Percentiles rank a stretch among this genome's conserved stretches.
phyloP scores from a whole-genome alignment of 2,329 filamentous ascomycete genomes.

The Sporothrix brasiliensis region DNA sequence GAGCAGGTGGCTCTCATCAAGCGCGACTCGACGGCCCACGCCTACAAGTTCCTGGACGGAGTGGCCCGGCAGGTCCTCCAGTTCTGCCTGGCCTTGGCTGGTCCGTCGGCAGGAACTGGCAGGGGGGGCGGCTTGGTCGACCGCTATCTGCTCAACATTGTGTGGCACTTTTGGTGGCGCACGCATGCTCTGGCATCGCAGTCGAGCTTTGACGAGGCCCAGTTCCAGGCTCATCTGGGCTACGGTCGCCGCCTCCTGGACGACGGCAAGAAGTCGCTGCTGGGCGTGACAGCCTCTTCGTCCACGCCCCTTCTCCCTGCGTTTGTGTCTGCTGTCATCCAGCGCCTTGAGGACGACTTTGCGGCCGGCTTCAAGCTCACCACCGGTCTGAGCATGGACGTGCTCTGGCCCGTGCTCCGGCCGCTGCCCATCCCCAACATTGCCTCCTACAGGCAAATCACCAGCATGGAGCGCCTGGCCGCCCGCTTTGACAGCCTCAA shows the following conservation, averaged over 20 bases:
- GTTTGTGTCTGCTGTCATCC: conserved; percentile 48
- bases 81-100: conserved; percentile 12
- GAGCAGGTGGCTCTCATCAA: conserved; percentile 58
- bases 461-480: conserved; percentile 60
- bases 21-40: conserved; percentile 62
- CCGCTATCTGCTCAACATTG: conserved; percentile 42
- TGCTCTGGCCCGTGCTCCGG: conserved; percentile 72
- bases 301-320: conserved; percentile 36
- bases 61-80: conserved; percentile 46
- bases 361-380: conserved; percentile 70
- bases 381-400: conserved; percentile 78
- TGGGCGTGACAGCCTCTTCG: background rate
- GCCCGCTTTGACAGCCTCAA: conserved; percentile 62
- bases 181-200: conserved; percentile 54
- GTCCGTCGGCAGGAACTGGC: too few relatives aligned
- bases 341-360: conserved; percentile 60
- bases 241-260: conserved; percentile 50
- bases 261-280: background rate
- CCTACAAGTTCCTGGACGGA: conserved; percentile 55
- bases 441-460: conserved; percentile 50
- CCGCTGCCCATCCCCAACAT: conserved; percentile 60
- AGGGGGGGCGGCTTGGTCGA: conserved; percentile 19
- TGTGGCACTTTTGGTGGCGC: conserved; percentile 59
- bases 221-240: conserved; percentile 64
- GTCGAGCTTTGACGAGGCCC: conserved; percentile 60